Evolutionary conservation across 2,329 filamentous ascomycete species (phyloP), one percentile per base, ranked within the genome.

Genomic region (Colletotrichum orbiculare): DNA sequence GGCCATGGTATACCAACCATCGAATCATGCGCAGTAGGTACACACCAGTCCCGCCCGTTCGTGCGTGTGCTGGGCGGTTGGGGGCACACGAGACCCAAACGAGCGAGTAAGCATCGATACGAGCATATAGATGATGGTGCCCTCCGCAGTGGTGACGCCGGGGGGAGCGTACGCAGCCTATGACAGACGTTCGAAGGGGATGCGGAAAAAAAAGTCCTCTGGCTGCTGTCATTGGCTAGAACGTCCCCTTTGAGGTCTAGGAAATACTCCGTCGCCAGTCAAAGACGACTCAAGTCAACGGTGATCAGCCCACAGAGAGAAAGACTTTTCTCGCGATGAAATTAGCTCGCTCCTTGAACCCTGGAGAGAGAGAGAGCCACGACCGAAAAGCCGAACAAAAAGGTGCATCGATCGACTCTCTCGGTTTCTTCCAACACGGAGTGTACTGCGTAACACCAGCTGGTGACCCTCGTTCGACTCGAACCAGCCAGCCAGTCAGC

Each of bases 1-100:
- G 13, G 57, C 52, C 41, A 50, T 55, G 57, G 57, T 55, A 65
- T 43, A 54, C 37, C 41, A 42, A 65, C 46, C 50, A 42, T 47
- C 57, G 57, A 65, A 62, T 55, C 52, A 61, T 61, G 50, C 15
- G 15, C 15, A 17, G 15, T n/a, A 61, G 41, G 41, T 52, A 56
- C 52, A 49, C 45, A 50, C 50, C 46, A 53, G 46, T 35, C 46
- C 52, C 46, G 58, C 37, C 62, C 39, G 41, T 62, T 53, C 35
- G 56, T 64, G 57, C 62, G 46, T 65, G 11, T 35, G 46, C 46
- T 53, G 47, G 58, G 62, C 57, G 58, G 58, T 43, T 53, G 62
- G 57, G 35, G 39, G 50, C 43, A 48, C 58, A 55, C 62, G 50
- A 52, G 41, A 55, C 50, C 41, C 38, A 11, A 54, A 38, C 34